Base-by-base conservation (phyloP, 2,329 filamentous ascomycete species). In the Alternaria triticina region DNA sequence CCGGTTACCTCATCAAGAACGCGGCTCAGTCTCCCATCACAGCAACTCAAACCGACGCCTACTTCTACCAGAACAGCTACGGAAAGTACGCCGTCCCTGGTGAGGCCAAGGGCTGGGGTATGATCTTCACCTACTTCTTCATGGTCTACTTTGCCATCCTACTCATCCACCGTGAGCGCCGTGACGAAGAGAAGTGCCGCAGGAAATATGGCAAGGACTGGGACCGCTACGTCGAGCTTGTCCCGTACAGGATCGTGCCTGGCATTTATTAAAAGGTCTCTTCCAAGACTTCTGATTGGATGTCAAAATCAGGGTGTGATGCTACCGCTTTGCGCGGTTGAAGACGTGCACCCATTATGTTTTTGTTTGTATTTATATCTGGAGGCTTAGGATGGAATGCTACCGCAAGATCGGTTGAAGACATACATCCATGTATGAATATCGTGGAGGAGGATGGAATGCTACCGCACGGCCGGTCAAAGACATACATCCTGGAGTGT, bases 171-270 rank as follows among this genome's bases (percentile, higher is more conserved):
- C 91, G 95, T 20, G 94, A 97, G 77, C 84, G 89, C 62, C 87
- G 95, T 57, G 95, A 98, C 71, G 94, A 97, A 71, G 91, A 93
- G 78, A 97, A 97, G 85, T 98, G 95, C 80, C 85, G 87, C 67
- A 87, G 87, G 76, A 98, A 98, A 85, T 98, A 98, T 75, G 94
- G 94, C 25, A 90, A 90, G 70, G 94, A 97, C 77, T 98, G 95
- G 94, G 88, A 94, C 67, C 87, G 89, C 81, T 98, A 97, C 82
- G 94, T 91, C 80, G 89, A 90, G 80, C 86, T 89, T 76, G 95
- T 97, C 47, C 89, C 86, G 64, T 97, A 87, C 80, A 88, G 90
- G 76, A 96, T 98, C 70, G 82, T 97, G 44, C 95, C 95, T 6
- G 91, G 91, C 36, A 83, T 97, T 17, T 97, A 97, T 82, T 97